These are phyloP conservation scores for Chrysoporthe austroafricana DNA, from an alignment of 2,329 filamentous ascomycete genomes.

Conservation along the genomic window DNA sequence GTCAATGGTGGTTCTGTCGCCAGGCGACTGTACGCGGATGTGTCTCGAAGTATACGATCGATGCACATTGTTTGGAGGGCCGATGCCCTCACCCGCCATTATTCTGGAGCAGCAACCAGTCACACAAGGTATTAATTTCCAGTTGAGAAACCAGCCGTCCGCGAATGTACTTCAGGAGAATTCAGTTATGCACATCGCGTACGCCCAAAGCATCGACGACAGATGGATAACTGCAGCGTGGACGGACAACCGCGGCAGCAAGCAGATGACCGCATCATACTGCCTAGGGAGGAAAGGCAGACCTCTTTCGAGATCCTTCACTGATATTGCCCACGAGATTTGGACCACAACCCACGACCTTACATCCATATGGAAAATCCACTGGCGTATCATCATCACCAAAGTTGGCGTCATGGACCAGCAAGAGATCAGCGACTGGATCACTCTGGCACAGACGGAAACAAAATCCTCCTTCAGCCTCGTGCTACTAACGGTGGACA, in stretches of 20 bases:
- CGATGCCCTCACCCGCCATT: slow-evolving; percentile 70
- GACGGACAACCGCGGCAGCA: slow-evolving; percentile 76
- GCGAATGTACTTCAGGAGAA: slow-evolving; percentile 77
- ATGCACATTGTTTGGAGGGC: slow-evolving; percentile 61
- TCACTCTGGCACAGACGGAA: slow-evolving; percentile 55
- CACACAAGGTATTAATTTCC: slow-evolving; percentile 76
- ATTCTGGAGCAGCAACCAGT: slow-evolving; percentile 71
- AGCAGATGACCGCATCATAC: slow-evolving; percentile 75
- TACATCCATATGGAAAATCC: slow-evolving; percentile 69
- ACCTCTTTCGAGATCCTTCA: slow-evolving; percentile 55
- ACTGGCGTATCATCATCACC: slow-evolving; percentile 77
- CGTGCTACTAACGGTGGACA: slow-evolving; percentile 67
- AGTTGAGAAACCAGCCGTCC: slow-evolving; percentile 68
- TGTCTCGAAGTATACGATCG: slow-evolving; percentile 80
- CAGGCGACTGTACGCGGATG: slow-evolving; percentile 62
- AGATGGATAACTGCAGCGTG: slow-evolving; percentile 80
- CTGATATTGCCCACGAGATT: slow-evolving; percentile 72
- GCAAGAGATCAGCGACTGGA: slow-evolving; percentile 66
- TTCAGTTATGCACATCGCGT: slow-evolving; percentile 79
- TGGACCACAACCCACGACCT: slow-evolving; percentile 80
- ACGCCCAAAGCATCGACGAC: slow-evolving; percentile 74
- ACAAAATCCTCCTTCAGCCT: slow-evolving; percentile 55
- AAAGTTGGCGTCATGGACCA: slow-evolving; percentile 71
- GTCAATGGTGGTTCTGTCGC: slow-evolving; percentile 64
- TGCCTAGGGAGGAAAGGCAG: slow-evolving; percentile 66